Evolutionary conservation across 805 yeast genomes (phyloP).

Genomic region (Candida maltosa): DNA sequence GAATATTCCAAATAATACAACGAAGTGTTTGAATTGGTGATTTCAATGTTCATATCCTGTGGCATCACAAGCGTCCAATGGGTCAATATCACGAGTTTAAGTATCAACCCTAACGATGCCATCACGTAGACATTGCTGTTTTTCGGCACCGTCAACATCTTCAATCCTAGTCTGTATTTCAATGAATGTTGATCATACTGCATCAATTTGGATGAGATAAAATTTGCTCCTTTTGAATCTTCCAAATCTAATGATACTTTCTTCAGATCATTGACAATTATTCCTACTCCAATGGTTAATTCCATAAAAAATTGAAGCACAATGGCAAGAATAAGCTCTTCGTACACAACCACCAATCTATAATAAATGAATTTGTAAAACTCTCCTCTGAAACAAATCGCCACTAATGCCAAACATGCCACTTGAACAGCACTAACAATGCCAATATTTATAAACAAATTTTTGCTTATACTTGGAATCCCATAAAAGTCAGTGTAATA

Average conservation of each 20-base stretch:
- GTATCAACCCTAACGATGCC: conserved; percentile 9
- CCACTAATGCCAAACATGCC: conserved; percentile 7
- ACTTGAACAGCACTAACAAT: conserved; percentile 11
- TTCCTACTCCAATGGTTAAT: conserved; percentile 60
- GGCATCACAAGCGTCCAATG: conserved; percentile 21
- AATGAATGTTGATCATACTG: background rate
- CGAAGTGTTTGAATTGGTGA: conserved; percentile 37
- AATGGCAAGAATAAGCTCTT: conserved; percentile 39
- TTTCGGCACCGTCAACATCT: background rate
- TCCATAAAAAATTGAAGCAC: conserved; percentile 59
- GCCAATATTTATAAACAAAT: conserved; percentile 16
- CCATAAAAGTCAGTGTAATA: conserved; percentile 26
- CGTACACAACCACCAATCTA: conserved; percentile 8
- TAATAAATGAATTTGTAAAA: conserved; percentile 10
- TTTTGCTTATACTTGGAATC: conserved; percentile 23
- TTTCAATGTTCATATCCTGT: conserved; percentile 1
- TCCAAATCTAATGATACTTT: conserved; percentile 42
- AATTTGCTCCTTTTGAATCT: conserved; percentile 1
- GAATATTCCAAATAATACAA: conserved; percentile 56
- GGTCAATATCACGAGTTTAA: conserved; percentile 11
- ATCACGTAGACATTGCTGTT: conserved; percentile 11
- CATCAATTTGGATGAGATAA: background rate
- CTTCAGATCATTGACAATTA: conserved; percentile 64
- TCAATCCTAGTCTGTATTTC: background rate
- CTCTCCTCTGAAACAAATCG: conserved; percentile 12